Evolutionary conservation across 768 basidiomycete genomes (phyloP).

Genomic region (Phanerochaete carnosa): DNA sequence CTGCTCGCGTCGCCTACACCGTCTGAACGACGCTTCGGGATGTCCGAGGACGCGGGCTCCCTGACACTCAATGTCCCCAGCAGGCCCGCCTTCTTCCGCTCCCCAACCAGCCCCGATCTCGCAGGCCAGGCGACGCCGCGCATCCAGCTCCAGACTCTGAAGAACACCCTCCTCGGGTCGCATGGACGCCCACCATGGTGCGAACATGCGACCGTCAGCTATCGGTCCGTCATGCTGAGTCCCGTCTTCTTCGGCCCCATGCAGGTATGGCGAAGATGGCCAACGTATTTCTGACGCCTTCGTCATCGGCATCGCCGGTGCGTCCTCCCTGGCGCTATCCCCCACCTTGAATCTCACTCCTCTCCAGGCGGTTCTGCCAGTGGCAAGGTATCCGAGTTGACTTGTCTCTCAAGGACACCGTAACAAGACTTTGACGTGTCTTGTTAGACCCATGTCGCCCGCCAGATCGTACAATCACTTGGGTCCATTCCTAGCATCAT

Average conservation of each 20-base stretch:
- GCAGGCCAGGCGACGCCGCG: neutral
- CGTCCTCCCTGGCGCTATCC: slow-evolving; percentile 13
- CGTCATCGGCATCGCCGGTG: slow-evolving; percentile 82
- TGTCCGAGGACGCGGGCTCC: neutral
- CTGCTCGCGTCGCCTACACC: neutral
- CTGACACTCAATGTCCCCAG: neutral
- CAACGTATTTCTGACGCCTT: slow-evolving; percentile 69
- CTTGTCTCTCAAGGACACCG: neutral
- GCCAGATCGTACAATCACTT: slow-evolving; percentile 73
- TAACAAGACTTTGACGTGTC: neutral
- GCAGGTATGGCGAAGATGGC: slow-evolving; percentile 79
- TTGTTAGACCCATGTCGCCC: slow-evolving; percentile 76
- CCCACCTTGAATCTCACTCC: neutral
- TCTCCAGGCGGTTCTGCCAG: slow-evolving; percentile 76
- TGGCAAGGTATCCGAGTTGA: slow-evolving; percentile 59
- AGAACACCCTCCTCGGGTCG: slow-evolving; percentile 78
- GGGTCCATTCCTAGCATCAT: slow-evolving; percentile 87
- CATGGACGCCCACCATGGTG: slow-evolving; percentile 88
- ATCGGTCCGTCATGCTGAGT: neutral
- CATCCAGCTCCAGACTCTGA: slow-evolving; percentile 34
- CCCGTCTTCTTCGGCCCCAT: neutral
- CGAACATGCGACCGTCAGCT: slow-evolving; percentile 4
- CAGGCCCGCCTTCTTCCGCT: slow-evolving; percentile 9
- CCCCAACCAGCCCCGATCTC: slow-evolving; percentile 8
- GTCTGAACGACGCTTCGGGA: neutral